Conservation (phyloP, 371 early-diverging fungal genomes). For the Mucor piriformis region DNA sequence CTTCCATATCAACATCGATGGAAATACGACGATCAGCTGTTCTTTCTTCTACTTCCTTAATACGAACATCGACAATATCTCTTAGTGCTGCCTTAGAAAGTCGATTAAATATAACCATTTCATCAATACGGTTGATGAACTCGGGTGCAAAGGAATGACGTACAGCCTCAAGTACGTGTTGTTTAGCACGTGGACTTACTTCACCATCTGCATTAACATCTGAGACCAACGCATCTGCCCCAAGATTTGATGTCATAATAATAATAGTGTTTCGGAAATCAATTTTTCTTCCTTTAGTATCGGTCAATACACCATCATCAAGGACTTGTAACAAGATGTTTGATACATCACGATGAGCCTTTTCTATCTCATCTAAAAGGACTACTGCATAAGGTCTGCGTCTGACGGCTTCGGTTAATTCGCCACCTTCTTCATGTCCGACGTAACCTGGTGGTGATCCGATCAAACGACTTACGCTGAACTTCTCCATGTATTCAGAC, state of each 20-base stretch:
- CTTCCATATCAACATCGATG: slow-evolving; percentile 69
- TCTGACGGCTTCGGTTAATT: slow-evolving; percentile 88
- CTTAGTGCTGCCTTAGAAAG: slow-evolving; percentile 63
- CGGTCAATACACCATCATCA: slow-evolving; percentile 91
- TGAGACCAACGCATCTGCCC: slow-evolving; percentile 74
- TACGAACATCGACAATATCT: slow-evolving; percentile 80
- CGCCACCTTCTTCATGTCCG: slow-evolving; percentile 87
- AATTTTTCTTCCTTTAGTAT: slow-evolving; percentile 82
- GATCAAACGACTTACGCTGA: slow-evolving; percentile 77
- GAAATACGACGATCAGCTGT: slow-evolving; percentile 76
- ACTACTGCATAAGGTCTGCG: slow-evolving; percentile 91
- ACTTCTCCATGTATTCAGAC: slow-evolving; percentile 84
- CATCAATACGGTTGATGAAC: slow-evolving; percentile 91
- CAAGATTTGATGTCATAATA: slow-evolving; percentile 89
- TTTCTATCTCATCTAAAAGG: slow-evolving; percentile 93
- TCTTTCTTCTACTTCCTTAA: slow-evolving; percentile 75
- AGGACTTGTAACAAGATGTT: slow-evolving; percentile 84
- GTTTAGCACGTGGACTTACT: slow-evolving; percentile 57
- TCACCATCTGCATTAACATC: slow-evolving; percentile 37
- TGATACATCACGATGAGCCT: slow-evolving; percentile 82
- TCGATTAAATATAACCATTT: slow-evolving; percentile 74
- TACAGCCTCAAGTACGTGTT: slow-evolving; percentile 72
- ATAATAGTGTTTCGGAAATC: slow-evolving; percentile 94
- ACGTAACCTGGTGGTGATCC: slow-evolving; percentile 92
- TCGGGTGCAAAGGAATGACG: slow-evolving; percentile 86